Evolutionary conservation across 768 basidiomycete species (phyloP).

Genomic region (Termitomyces titanicus): DNA sequence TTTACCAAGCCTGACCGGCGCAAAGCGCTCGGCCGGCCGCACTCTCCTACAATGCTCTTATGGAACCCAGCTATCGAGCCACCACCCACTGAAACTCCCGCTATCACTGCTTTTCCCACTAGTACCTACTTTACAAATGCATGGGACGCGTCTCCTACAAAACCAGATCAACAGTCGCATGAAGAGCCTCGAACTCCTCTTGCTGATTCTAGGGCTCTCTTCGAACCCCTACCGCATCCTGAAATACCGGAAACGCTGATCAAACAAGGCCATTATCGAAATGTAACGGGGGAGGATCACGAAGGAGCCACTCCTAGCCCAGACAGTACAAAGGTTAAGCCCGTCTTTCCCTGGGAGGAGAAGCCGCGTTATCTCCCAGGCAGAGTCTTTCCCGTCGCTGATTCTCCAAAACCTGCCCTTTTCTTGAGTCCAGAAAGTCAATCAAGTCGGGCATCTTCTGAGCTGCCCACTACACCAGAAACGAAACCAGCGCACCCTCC

Average conservation of each 20-base stretch:
- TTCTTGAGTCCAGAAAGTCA: conserved; percentile 37
- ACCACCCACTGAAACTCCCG: conserved; percentile 62
- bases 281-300: conserved; percentile 50
- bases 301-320: conserved; percentile 48
- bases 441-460: conserved; percentile 34
- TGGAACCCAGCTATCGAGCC: conserved; percentile 84
- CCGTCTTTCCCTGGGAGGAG: conserved; percentile 95
- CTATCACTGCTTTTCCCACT: conserved; percentile 58
- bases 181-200: conserved; percentile 31
- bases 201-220: conserved; percentile 47
- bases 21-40: conserved; percentile 36
- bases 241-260: conserved; percentile 65
- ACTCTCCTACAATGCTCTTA: conserved; percentile 61
- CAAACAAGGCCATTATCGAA: conserved; percentile 72
- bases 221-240: conserved; percentile 55
- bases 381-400: conserved; percentile 70
- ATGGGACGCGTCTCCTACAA: conserved; percentile 69
- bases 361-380: conserved; percentile 61
- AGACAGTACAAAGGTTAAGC: conserved; percentile 67
- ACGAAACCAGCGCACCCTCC: conserved; percentile 18
- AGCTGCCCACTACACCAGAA: conserved; percentile 34
- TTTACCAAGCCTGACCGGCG: conserved; percentile 14
- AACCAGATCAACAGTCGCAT: conserved; percentile 31
- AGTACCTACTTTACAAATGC: conserved; percentile 80
- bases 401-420: conserved; percentile 48